A percentile compares a stretch with the other conserved stretches of the same genome.
These are phyloP conservation scores for Diaporthe eres DNA, from an alignment of 2,329 filamentous ascomycete species.

Conservation along the genomic window DNA sequence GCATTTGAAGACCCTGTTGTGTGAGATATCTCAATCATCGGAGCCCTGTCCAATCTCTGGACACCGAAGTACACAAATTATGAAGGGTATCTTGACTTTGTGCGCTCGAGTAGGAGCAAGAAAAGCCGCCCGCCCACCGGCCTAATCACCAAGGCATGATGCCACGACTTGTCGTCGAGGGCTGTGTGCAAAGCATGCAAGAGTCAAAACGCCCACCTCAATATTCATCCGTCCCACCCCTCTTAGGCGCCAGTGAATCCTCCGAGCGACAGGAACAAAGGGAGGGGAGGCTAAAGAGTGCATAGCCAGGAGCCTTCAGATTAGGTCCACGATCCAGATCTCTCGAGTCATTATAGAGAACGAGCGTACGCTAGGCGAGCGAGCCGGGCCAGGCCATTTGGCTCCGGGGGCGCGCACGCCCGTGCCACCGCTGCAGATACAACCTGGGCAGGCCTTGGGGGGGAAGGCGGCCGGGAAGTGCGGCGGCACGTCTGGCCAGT, in stretches of 20 bases:
- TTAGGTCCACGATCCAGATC: background rate
- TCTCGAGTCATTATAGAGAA: constrained; percentile 3
- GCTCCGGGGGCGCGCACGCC: background rate
- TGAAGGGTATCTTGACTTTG: background rate
- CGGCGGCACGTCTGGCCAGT: constrained; percentile 28
- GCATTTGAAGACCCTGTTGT: background rate
- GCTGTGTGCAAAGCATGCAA: constrained; percentile 8
- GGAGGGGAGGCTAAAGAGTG: background rate
- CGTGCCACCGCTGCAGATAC: constrained; percentile 18
- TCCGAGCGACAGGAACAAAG: background rate
- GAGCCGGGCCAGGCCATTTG: background rate
- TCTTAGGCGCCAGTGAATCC: background rate
- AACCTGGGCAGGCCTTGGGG: background rate
- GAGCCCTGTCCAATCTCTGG: background rate
- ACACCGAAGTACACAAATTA: background rate
- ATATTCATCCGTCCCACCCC: background rate
- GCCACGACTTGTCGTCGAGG: background rate
- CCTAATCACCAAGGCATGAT: background rate
- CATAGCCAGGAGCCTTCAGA: background rate
- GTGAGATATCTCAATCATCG: background rate
- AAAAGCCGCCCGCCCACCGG: background rate
- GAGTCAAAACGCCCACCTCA: background rate
- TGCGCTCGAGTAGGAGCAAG: background rate
- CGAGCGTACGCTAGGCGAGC: background rate
- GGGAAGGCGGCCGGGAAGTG: background rate